Evolutionary conservation across 129 eudicot species (phyloP).

Genomic region (Solidago caesia): DNA sequence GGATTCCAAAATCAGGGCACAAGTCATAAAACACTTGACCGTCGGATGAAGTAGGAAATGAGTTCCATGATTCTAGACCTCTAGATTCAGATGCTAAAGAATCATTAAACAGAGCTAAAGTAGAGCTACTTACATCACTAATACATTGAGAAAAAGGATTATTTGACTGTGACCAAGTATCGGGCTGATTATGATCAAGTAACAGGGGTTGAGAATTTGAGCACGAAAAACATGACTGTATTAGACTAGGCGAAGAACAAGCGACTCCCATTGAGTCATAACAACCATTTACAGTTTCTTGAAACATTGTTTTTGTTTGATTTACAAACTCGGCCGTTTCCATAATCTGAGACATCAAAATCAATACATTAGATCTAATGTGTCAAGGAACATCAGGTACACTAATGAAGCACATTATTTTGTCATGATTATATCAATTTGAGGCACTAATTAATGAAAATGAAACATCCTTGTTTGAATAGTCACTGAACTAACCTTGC

Average conservation of each 20-base stretch:
- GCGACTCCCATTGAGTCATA: too few relatives aligned
- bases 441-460: not conserved
- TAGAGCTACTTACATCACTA: too few relatives aligned
- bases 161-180: too few relatives aligned
- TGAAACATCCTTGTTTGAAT: conserved; percentile 1
- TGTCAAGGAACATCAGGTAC: not conserved
- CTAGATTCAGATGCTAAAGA: too few relatives aligned
- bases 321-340: conserved; percentile 48
- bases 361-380: not conserved
- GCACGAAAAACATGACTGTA: too few relatives aligned
- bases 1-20: conserved; percentile 33
- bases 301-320: conserved; percentile 46
- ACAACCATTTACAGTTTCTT: conserved; percentile 28
- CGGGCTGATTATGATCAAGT: too few relatives aligned
- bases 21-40: conserved; percentile 4
- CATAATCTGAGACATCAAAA: conserved; percentile 41
- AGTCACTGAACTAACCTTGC: conserved; percentile 43
- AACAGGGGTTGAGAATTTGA: too few relatives aligned
- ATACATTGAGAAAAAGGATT: too few relatives aligned
- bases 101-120: too few relatives aligned
- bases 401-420: not conserved
- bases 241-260: too few relatives aligned
- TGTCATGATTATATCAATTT: not conserved
- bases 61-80: too few relatives aligned
- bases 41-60: too few relatives aligned